These are phyloP conservation scores for Hypoxylon sp. DNA, from an alignment of 2,329 filamentous ascomycete genomes.

Conservation along the genomic window DNA sequence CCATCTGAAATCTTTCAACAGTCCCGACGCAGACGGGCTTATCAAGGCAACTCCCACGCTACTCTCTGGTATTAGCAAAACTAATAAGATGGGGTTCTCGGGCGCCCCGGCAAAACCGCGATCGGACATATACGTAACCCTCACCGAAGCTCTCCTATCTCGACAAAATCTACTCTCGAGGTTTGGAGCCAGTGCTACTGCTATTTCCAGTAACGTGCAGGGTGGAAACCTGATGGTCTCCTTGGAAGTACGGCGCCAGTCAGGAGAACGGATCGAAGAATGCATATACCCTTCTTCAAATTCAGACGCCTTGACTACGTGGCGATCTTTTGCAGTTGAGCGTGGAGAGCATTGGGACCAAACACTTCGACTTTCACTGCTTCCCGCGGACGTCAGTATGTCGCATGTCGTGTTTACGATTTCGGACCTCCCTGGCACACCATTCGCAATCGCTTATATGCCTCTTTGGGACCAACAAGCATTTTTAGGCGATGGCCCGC, in stretches of 20 bases:
- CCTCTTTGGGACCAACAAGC: constrained; percentile 93
- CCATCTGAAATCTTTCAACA: constrained; percentile 80
- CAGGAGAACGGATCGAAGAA: constrained; percentile 84
- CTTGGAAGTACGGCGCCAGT: constrained; percentile 83
- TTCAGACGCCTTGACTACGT: constrained; percentile 80
- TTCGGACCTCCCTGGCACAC: constrained; percentile 85
- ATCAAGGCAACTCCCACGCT: constrained; percentile 90
- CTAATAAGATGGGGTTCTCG: constrained; percentile 91
- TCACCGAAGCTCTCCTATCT: constrained; percentile 82
- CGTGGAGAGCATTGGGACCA: constrained; percentile 88
- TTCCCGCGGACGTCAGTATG: constrained; percentile 81
- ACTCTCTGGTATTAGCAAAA: constrained; percentile 82
- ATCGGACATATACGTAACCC: constrained; percentile 94
- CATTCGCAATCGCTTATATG: constrained; percentile 92
- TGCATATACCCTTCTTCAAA: constrained; percentile 92
- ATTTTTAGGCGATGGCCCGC: constrained; percentile 86
- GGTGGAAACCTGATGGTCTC: constrained; percentile 87
- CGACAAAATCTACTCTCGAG: constrained; percentile 77
- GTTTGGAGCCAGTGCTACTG: constrained; percentile 78
- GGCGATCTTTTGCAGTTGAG: constrained; percentile 85
- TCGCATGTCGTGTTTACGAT: constrained; percentile 92
- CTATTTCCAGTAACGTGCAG: constrained; percentile 70
- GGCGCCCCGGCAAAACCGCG: constrained; percentile 88
- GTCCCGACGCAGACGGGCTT: constrained; percentile 80
- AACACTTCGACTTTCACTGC: constrained; percentile 83